These are phyloP conservation scores for Globisporangium cederbergense DNA, from an alignment of 352 stramenopile genomes.

Conservation along the genomic window DNA sequence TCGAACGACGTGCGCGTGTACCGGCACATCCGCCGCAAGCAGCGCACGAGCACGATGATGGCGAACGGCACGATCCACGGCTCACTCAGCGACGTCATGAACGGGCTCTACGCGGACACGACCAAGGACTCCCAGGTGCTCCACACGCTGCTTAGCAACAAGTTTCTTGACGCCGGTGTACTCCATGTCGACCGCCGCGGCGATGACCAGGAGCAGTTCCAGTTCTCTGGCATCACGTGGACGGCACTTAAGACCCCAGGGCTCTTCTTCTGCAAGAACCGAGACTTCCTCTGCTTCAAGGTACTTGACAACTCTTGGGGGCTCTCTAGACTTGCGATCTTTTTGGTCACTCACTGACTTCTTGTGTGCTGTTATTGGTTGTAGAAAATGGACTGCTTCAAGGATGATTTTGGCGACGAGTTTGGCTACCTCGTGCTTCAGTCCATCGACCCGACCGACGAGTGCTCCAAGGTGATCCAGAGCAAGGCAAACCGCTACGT, in stretches of 20 bases:
- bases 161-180: slow-evolving; percentile 54
- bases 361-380: slow-evolving; percentile 4
- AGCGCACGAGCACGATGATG: slow-evolving; percentile 50
- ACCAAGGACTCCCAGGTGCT: slow-evolving; percentile 62
- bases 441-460: slow-evolving; percentile 51
- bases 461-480: slow-evolving; percentile 16
- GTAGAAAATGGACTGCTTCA: slow-evolving; percentile 62
- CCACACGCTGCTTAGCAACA: slow-evolving; percentile 52
- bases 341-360: background rate
- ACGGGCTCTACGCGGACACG: slow-evolving; percentile 72
- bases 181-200: slow-evolving; percentile 66
- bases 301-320: slow-evolving; percentile 9
- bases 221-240: slow-evolving; percentile 76
- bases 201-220: slow-evolving; percentile 53
- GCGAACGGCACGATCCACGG: slow-evolving; percentile 60
- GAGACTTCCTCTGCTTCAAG: slow-evolving; percentile 78
- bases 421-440: slow-evolving; percentile 68
- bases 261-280: slow-evolving; percentile 53
- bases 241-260: slow-evolving; percentile 54
- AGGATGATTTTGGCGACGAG: slow-evolving; percentile 58
- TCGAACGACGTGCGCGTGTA: slow-evolving; percentile 63
- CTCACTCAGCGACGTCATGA: slow-evolving; percentile 67
- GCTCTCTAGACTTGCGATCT: background rate
- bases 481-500: slow-evolving; percentile 32
- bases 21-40: slow-evolving; percentile 35